phyloP scores from a whole-genome alignment of 2,329 filamentous ascomycete genomes.

The Endothia cerciana region DNA sequence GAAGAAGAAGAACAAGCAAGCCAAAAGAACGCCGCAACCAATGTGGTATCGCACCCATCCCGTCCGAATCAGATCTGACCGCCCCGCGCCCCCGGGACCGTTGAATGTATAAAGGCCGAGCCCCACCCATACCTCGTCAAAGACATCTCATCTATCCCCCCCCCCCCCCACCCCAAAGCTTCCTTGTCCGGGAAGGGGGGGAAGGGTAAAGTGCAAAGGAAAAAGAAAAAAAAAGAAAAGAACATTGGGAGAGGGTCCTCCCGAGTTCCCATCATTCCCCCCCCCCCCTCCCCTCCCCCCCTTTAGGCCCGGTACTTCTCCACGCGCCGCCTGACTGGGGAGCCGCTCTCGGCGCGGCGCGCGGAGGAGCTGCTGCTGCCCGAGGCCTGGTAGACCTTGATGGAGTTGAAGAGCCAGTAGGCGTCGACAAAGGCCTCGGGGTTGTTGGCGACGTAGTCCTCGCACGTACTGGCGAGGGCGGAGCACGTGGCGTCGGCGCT shows the following conservation, averaged over 20 bases:
- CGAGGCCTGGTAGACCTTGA: constrained; percentile 54
- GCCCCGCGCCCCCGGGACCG: no score
- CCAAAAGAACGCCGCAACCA: no score
- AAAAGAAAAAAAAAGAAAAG: background rate
- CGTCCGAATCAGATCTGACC: no score
- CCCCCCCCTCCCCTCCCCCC: no score
- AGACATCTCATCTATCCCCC: background rate
- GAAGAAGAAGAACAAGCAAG: no score
- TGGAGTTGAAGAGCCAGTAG: constrained; percentile 51
- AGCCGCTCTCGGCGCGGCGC: background rate
- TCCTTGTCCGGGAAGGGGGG: background rate
- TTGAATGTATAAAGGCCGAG: no score
- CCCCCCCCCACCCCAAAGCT: background rate
- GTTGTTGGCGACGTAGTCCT: constrained; percentile 68
- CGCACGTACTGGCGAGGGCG: constrained; percentile 65
- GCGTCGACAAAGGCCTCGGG: constrained; percentile 27
- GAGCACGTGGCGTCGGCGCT: constrained; percentile 58
- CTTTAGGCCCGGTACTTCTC: constrained; percentile 16
- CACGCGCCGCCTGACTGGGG: background rate
- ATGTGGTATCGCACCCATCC: no score
- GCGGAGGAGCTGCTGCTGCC: background rate
- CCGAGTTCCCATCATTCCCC: no score
- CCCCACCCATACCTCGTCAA: no score
- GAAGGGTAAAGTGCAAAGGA: no score
- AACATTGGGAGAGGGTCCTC: background rate